Percentiles rank a stretch among this genome's conserved stretches.
phyloP scores from a whole-genome alignment of 257 asterid genomes.

The Ocimum tenuiflorum region DNA sequence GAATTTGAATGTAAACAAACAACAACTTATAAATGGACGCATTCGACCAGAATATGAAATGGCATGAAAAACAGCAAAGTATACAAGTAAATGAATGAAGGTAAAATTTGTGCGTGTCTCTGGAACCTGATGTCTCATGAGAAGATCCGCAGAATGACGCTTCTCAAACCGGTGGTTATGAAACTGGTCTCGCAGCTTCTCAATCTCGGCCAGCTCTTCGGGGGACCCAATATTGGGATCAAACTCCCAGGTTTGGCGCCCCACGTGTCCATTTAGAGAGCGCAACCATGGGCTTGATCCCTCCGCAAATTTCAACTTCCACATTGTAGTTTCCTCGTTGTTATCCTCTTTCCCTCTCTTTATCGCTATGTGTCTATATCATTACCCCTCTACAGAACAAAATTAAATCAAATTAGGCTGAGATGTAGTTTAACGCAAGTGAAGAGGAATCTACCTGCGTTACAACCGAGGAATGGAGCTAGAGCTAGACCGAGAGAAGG shows the following conservation, averaged over 20 bases:
- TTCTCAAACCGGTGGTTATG: slow-evolving; percentile 55
- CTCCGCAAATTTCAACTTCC: slow-evolving; percentile 82
- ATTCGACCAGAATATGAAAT: neutral
- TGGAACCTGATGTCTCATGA: slow-evolving; percentile 85
- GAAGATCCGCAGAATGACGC: slow-evolving; percentile 79
- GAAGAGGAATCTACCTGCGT: slow-evolving; percentile 13
- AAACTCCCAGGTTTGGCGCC: slow-evolving; percentile 87
- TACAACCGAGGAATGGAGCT: neutral
- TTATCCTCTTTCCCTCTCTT: neutral
- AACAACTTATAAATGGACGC: neutral
- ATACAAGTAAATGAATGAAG: slow-evolving; percentile 13
- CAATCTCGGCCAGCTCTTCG: slow-evolving; percentile 69
- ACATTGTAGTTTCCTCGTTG: slow-evolving; percentile 48
- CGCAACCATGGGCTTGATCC: slow-evolving; percentile 90
- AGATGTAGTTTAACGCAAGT: no score
- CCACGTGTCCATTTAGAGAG: slow-evolving; percentile 57
- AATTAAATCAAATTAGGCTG: neutral
- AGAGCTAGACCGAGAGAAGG: no score
- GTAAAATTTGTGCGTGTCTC: neutral
- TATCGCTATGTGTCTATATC: neutral
- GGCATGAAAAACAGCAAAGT: neutral
- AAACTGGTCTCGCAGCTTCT: slow-evolving; percentile 53
- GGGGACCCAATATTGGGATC: slow-evolving; percentile 57
- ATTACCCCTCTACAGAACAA: neutral
- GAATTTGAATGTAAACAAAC: neutral